Evolutionary conservation across 192 early-diverging fungal genomes (phyloP).

Genomic region (Backusella macrospora): DNA sequence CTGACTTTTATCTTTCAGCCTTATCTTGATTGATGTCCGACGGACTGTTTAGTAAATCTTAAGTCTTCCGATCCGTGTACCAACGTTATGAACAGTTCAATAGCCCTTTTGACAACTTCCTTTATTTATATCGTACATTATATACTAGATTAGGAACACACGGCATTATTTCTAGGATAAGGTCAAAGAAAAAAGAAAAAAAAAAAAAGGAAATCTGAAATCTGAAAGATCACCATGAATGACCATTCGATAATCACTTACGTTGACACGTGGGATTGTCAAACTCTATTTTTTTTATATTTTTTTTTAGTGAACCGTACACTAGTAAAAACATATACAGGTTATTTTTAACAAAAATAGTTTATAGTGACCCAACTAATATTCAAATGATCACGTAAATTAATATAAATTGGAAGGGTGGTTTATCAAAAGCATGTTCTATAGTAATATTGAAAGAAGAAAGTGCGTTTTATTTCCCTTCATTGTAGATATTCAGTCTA

Average conservation of each 20-base stretch:
- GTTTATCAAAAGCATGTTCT: constrained; percentile 6
- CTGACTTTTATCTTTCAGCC: constrained; percentile 9
- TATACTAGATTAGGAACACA: constrained; percentile 8
- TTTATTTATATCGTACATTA: constrained; percentile 5
- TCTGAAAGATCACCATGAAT: constrained; percentile 12
- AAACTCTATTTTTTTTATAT: constrained; percentile 9
- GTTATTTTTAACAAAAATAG: neutral
- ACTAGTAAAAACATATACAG: neutral
- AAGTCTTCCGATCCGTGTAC: constrained; percentile 3
- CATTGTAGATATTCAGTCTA: neutral
- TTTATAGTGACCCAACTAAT: neutral
- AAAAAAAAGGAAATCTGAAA: constrained; percentile 11
- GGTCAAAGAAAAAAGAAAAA: neutral
- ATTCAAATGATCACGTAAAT: constrained; percentile 10
- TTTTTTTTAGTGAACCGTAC: neutral
- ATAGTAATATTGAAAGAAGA: neutral
- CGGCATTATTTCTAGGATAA: neutral
- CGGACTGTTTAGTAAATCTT: constrained; percentile 10
- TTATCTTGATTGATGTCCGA: constrained; percentile 6
- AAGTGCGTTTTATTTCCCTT: neutral
- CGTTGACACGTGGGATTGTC: constrained; percentile 1
- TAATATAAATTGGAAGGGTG: neutral
- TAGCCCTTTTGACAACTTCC: neutral
- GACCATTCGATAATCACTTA: neutral
- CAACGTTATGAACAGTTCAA: constrained; percentile 7